These are phyloP conservation scores for Daldinia bambusicola DNA, from an alignment of 495 filamentous ascomycete genomes.

Conservation along the genomic window DNA sequence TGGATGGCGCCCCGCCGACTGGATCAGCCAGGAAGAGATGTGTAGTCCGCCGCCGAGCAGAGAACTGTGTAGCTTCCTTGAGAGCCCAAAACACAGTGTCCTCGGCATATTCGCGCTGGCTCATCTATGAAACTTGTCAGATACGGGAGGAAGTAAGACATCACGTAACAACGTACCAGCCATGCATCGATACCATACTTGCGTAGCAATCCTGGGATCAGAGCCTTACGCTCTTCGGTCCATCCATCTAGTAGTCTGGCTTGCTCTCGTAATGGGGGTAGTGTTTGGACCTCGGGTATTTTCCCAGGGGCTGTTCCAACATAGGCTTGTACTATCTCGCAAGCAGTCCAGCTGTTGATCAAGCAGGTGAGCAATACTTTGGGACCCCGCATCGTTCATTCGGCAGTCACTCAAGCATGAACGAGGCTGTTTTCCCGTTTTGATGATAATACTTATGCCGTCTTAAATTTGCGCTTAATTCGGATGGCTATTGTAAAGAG, in stretches of 20 bases:
- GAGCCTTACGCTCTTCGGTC: slow-evolving; percentile 51
- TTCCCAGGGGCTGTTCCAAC: slow-evolving; percentile 34
- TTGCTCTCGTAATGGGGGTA: slow-evolving; percentile 57
- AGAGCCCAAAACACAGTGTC: slow-evolving; percentile 62
- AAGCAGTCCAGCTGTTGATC: background rate
- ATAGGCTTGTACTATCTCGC: slow-evolving; percentile 4
- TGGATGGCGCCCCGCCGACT: slow-evolving; percentile 26
- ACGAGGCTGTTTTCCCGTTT: too few relatives aligned
- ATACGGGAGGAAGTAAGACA: background rate
- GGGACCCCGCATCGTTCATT: slow-evolving; percentile 38
- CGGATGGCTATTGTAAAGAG: background rate
- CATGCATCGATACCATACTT: slow-evolving; percentile 60
- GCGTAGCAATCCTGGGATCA: slow-evolving; percentile 53
- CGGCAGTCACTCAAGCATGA: background rate
- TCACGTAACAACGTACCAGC: slow-evolving; percentile 49
- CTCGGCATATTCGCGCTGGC: slow-evolving; percentile 61
- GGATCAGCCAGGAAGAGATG: slow-evolving; percentile 55
- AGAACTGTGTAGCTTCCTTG: slow-evolving; percentile 55
- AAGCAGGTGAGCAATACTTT: slow-evolving; percentile 16
- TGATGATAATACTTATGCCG: background rate
- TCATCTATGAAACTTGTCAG: slow-evolving; percentile 48
- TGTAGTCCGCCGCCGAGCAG: slow-evolving; percentile 57
- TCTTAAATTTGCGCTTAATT: too few relatives aligned
- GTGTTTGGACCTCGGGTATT: slow-evolving; percentile 48
- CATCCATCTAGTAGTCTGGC: slow-evolving; percentile 54